A percentile compares a stretch with the other conserved stretches of the same genome.
Conservation (phyloP, 495 filamentous ascomycete species). For the Neurospora sp. region DNA sequence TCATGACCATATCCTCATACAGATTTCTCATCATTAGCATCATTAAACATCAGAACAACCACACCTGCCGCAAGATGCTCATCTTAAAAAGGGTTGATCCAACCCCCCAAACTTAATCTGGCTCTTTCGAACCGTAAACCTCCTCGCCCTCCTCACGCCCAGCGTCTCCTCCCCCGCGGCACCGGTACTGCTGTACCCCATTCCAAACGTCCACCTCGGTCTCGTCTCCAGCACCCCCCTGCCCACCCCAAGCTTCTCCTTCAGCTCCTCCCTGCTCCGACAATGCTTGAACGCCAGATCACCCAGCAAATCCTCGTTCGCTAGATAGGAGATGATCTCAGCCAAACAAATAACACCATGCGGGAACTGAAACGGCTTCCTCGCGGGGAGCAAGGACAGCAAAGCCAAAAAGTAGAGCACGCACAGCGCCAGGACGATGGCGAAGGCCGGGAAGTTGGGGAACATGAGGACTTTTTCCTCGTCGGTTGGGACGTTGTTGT, state of each 20-base stretch:
- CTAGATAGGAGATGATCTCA: slow-evolving; percentile 67
- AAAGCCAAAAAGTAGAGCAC: slow-evolving; percentile 50
- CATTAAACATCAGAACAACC: neutral
- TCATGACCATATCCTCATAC: neutral
- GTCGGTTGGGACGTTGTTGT: neutral
- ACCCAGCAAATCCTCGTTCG: slow-evolving; percentile 54
- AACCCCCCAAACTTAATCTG: slow-evolving; percentile 10
- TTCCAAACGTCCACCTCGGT: slow-evolving; percentile 27
- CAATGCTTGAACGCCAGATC: slow-evolving; percentile 50
- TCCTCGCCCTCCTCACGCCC: slow-evolving; percentile 27
- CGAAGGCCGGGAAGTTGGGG: slow-evolving; percentile 58
- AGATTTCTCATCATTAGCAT: neutral
- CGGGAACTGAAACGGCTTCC: slow-evolving; percentile 50
- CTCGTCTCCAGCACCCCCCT: slow-evolving; percentile 21
- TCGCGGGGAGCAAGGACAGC: slow-evolving; percentile 40
- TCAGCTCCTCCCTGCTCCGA: slow-evolving; percentile 16
- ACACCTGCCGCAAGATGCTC: neutral
- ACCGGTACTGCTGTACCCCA: slow-evolving; percentile 7
- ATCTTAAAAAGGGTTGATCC: neutral
- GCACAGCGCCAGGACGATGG: slow-evolving; percentile 57
- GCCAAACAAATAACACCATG: slow-evolving; percentile 61
- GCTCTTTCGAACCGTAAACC: slow-evolving; percentile 32
- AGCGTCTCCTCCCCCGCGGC: slow-evolving; percentile 18
- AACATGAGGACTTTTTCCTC: slow-evolving; percentile 48
- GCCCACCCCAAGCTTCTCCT: slow-evolving; percentile 23